These are phyloP conservation scores for Kitagawia praeruptora DNA, from an alignment of 129 eudicot genomes.

Conservation along the genomic window DNA sequence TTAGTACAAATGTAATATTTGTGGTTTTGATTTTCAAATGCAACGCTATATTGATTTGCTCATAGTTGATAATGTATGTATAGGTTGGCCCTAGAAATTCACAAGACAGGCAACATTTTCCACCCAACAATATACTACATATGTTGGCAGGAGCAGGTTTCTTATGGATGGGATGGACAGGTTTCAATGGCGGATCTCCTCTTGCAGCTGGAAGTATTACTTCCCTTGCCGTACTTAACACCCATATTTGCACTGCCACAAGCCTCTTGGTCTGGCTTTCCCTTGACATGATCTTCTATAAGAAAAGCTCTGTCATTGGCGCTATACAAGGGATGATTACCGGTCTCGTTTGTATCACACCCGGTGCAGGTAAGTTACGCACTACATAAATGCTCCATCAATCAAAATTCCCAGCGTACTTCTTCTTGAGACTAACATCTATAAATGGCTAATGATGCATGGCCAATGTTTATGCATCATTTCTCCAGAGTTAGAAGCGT, in stretches of 20 bases:
- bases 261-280: constrained; percentile 70
- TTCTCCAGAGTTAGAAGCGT: background rate
- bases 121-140: constrained; percentile 81
- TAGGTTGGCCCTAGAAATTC: constrained; percentile 76
- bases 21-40: background rate
- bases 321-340: constrained; percentile 89
- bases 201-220: constrained; percentile 43
- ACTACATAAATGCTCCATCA: background rate
- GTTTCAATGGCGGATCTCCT: constrained; percentile 78
- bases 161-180: constrained; percentile 82
- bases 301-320: constrained; percentile 70
- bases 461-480: background rate
- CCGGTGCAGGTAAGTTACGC: constrained; percentile 48
- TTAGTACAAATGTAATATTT: background rate
- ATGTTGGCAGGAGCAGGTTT: constrained; percentile 80
- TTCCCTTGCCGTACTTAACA: constrained; percentile 65
- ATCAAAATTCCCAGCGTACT: background rate
- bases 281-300: constrained; percentile 46
- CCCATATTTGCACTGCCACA: constrained; percentile 75
- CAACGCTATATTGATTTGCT: background rate
- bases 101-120: constrained; percentile 58
- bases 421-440: background rate
- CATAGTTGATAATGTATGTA: background rate
- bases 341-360: constrained; percentile 85
- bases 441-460: background rate